phyloP scores from a whole-genome alignment of 371 early-diverging fungal genomes.

The Catenaria anguillulae region DNA sequence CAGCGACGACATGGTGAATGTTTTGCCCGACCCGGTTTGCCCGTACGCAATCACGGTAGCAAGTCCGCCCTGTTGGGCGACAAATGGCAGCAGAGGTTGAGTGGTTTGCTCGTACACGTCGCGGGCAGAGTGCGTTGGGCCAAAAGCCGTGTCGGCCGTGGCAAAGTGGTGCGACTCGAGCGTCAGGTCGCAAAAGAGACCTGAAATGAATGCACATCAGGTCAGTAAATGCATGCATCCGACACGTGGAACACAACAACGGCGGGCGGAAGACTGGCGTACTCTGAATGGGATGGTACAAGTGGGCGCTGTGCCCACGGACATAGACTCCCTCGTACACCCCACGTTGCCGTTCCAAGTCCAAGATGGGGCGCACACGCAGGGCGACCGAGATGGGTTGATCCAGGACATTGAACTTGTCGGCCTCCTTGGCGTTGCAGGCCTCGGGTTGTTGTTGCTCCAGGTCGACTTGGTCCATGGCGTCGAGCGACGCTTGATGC shows the following conservation, averaged over 20 bases:
- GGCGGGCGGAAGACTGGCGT: no score
- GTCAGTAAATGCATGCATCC: no score
- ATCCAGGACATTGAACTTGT: background rate
- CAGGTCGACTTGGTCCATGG: no score
- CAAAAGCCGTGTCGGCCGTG: slow-evolving; percentile 6
- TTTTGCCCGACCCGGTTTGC: slow-evolving; percentile 26
- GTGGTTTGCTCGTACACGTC: slow-evolving; percentile 17
- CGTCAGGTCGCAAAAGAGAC: background rate
- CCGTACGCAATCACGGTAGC: slow-evolving; percentile 41
- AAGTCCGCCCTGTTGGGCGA: slow-evolving; percentile 24
- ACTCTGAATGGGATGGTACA: slow-evolving; percentile 3
- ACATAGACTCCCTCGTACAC: slow-evolving; percentile 4
- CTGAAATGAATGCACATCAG: background rate
- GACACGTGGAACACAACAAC: no score
- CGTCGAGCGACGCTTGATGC: background rate
- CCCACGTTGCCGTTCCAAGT: slow-evolving; percentile 9
- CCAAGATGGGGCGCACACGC: slow-evolving; percentile 15
- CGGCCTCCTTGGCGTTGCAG: no score
- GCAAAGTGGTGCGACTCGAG: slow-evolving; percentile 1
- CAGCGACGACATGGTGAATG: slow-evolving; percentile 34
- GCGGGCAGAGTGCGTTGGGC: slow-evolving; percentile 5
- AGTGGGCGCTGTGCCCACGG: background rate
- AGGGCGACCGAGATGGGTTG: slow-evolving; percentile 11
- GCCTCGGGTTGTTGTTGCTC: no score
- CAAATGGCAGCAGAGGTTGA: slow-evolving; percentile 14